These are phyloP conservation scores for Closterium sp. DNA, from an alignment of 139 green algal genomes.

Conservation along the genomic window DNA sequence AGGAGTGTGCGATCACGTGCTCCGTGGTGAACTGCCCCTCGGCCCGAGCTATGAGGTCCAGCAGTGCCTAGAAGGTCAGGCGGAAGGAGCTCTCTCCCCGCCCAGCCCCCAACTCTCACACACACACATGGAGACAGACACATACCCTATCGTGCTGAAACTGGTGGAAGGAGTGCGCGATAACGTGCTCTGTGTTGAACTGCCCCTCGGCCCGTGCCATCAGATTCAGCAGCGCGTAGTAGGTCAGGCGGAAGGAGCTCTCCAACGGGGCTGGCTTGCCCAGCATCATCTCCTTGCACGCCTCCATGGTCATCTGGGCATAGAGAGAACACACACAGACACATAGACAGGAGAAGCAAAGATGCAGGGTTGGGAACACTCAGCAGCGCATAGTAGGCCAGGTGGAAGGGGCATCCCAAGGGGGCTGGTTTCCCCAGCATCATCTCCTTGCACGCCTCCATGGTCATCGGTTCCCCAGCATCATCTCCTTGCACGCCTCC, in stretches of 20 bases:
- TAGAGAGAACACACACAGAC: background rate
- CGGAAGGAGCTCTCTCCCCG: too few relatives aligned
- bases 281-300: slow-evolving; percentile 50
- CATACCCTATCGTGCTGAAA: slow-evolving; percentile 69
- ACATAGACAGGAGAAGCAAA: too few relatives aligned
- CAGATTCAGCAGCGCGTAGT: slow-evolving; percentile 93
- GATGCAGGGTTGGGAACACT: too few relatives aligned
- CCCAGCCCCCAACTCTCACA: background rate
- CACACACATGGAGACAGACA: slow-evolving; percentile 30
- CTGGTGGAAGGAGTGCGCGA: slow-evolving; percentile 87
- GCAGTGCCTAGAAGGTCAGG: too few relatives aligned
- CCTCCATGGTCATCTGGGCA: slow-evolving; percentile 22
- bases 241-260: slow-evolving; percentile 80
- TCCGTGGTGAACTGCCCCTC: slow-evolving; percentile 78
- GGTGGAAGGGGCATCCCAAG: slow-evolving; percentile 70
- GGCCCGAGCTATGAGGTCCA: too few relatives aligned
- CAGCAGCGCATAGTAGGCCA: slow-evolving; percentile 90
- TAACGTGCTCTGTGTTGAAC: slow-evolving; percentile 81
- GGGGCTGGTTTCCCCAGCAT: slow-evolving; percentile 47
- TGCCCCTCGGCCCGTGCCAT: slow-evolving; percentile 63
- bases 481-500: slow-evolving; percentile 47
- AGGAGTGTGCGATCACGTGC: slow-evolving; percentile 84
- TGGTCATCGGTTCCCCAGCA: slow-evolving; percentile 43
- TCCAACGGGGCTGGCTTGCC: slow-evolving; percentile 47
- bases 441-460: slow-evolving; percentile 49